Evolutionary conservation across 2,329 filamentous ascomycete species (phyloP), one percentile per base, ranked within the genome.

Genomic region (Lachnellula subtilissima): DNA sequence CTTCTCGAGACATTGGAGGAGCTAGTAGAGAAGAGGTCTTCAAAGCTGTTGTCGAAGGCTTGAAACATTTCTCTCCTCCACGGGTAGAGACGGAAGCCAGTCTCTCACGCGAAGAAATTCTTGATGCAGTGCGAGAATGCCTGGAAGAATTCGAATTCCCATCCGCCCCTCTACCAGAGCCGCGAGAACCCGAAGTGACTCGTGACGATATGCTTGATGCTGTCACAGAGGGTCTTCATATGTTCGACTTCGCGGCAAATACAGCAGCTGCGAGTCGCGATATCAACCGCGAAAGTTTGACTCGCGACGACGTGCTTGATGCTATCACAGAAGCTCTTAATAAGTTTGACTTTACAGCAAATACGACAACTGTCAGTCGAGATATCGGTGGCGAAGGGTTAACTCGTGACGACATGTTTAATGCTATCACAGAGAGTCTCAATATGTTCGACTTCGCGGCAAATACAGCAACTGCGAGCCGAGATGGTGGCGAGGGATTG

Each of bases 21-120:
- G 85, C 89, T 1, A 91, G 87, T 4, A 86, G 88, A 61, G 91
- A 95, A 2, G 91, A 97, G 66, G 88, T 97, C 22, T 87, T 92
- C 65, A 81, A 86, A 49, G 91, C 91, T 35, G 87, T 97, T 12
- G 84, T 91, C n/a, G 88, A 93, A 65, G 91, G 89, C 9, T 75
- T 97, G 53, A 87, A 92, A 69, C 84, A 91, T 68, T 94, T 93
- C 67, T 80, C 82, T 1, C 87, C 89, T 1, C 90, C 91, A 0
- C 78, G 83, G 53, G 80, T 92, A 5, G 84, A 91, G 48, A 83
- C 84, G 0, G 83, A 89, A 32, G 79, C 85, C 0, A 80, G 76
- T 7, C 78, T 93, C 50, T 89, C 91, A 0, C 82, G 87, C 47
- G 90, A 96, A 51, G 92, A 96, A 65, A 86, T 97, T 22, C 80